Evolutionary conservation across 2,329 filamentous ascomycete genomes (phyloP).

Genomic region (Aspergillus sp.): DNA sequence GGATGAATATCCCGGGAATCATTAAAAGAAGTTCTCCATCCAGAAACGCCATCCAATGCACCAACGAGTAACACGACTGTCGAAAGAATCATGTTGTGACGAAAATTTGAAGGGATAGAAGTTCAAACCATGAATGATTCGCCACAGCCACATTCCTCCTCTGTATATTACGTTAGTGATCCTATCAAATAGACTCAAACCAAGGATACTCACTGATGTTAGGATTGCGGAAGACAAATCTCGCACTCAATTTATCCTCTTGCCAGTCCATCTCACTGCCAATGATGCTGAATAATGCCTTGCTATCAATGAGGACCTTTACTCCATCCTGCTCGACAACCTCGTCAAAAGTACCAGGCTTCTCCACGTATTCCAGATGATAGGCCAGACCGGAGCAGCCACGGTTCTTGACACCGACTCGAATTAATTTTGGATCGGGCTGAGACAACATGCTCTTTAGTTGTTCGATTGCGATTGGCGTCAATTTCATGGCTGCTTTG

Average conservation of each 20-base stretch:
- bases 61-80: constrained; percentile 23
- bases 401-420: constrained; percentile 89
- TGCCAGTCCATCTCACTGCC: constrained; percentile 99
- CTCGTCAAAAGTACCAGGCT: constrained; percentile 84
- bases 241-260: constrained; percentile 87
- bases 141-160: constrained; percentile 93
- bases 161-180: constrained; percentile 50
- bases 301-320: constrained; percentile 93
- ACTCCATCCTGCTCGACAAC: constrained; percentile 94
- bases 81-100: neutral
- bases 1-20: constrained; percentile 20
- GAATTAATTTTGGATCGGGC: constrained; percentile 88
- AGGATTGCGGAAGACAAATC: constrained; percentile 93
- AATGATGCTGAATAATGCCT: constrained; percentile 96
- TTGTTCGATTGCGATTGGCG: constrained; percentile 75
- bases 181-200: neutral
- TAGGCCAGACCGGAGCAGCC: constrained; percentile 94
- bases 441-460: constrained; percentile 74
- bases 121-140: constrained; percentile 84
- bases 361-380: constrained; percentile 92
- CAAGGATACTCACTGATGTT: constrained; percentile 81
- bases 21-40: constrained; percentile 12
- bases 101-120: constrained; percentile 14
- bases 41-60: constrained; percentile 41
- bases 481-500: constrained; percentile 89